Evolutionary conservation across 495 filamentous ascomycete genomes (phyloP), one percentile per base, ranked within the genome.

Genomic region (Penicillium tannophilum): DNA sequence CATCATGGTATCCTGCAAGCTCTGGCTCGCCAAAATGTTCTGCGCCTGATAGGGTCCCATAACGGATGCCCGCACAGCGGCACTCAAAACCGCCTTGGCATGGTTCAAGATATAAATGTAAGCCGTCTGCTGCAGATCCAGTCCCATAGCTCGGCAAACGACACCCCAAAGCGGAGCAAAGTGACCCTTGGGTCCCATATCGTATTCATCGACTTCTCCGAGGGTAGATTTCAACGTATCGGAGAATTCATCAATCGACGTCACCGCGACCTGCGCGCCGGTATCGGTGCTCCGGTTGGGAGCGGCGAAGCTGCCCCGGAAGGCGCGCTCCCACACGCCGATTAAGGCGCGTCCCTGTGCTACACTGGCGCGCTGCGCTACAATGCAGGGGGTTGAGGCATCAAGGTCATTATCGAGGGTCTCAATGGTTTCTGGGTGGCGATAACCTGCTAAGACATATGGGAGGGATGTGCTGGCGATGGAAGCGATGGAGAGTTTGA

Each of bases 11-110:
- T 69, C 75, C 71, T 87, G 85, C 60, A 93, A 73, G 63, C 73
- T 77, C 39, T 66, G 72, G 59, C 88, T 84, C 2, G 91, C 93
- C 31, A 99, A 78, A 46, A 96, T 74, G 67, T 79, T 86, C 73
- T 99, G 91, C 51, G 90, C 90, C 71, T 95, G 90, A 70, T 97
- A 99, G 19, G 95, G 93, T 0, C 94, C 94, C 76, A 97, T 86
- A 36, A 96, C 85, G 23, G 89, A 86, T 26, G 94, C 90, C 12
- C 94, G 79, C 56, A 99, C 93, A 3, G 89, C 95, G 1, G 94
- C 94, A 56, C 90, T 93, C 10, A 96, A 76, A 26, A 97, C 77
- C 1, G 93, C 91, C 72, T 96, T 94, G 17, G 88, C 89, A 71
- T 98, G 94, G 54, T 88, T 87, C 55, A 97, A 77, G 66, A 98